Conservation (phyloP, 208 protist genomes). For the Crithidia expoeki region DNA sequence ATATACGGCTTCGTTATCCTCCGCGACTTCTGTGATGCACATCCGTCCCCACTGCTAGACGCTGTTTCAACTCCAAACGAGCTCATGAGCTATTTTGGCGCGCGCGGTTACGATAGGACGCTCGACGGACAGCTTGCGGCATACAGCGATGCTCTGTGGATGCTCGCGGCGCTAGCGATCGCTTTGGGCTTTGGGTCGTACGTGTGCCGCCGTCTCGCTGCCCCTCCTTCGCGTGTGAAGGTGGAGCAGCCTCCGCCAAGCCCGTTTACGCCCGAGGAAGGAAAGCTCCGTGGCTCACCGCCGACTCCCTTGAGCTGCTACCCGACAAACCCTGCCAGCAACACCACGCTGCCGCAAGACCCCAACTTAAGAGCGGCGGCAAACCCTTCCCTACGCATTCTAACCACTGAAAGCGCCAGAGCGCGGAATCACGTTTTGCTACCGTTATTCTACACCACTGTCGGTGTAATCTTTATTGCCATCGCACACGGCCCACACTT, state of each 20-base stretch:
- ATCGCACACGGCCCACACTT: constrained; percentile 40
- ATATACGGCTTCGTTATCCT: no score
- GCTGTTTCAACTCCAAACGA: neutral
- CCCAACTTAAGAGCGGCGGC: no score
- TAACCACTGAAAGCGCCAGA: no score
- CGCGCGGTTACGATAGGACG: neutral
- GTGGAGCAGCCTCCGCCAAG: no score
- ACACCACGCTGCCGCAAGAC: no score
- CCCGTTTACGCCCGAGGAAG: neutral
- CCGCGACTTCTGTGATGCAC: neutral
- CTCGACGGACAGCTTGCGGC: neutral
- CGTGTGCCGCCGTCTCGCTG: neutral
- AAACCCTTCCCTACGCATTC: no score
- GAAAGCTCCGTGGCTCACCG: no score
- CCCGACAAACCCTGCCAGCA: no score
- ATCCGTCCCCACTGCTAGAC: neutral
- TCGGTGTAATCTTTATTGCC: constrained; percentile 32
- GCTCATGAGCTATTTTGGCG: neutral
- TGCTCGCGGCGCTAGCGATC: neutral
- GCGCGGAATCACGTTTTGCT: no score
- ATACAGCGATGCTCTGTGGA: neutral
- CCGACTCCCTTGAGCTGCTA: no score
- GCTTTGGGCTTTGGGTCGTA: constrained; percentile 1
- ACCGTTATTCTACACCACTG: constrained; percentile 19
- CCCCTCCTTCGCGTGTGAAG: no score